Base-by-base conservation (phyloP, 169 alveolate species). In the Plasmodium adleri region DNA sequence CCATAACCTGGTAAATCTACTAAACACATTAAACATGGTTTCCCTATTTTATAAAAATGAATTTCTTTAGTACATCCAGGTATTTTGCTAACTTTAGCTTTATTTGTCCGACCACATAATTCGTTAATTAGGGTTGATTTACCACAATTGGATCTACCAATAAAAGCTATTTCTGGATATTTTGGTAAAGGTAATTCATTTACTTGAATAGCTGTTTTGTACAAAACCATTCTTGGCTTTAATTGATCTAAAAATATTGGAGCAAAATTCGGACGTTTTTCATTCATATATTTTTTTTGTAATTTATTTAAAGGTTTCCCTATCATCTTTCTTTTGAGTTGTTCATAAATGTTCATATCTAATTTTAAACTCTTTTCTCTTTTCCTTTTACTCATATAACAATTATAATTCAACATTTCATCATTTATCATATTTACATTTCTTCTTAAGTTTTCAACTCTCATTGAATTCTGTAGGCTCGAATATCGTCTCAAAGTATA, bases 1-100 rank as follows among this genome's bases (percentile, higher is more conserved):
- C 95, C 94, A 66, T 93, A 94, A n/a, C 95, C 96, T 50, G 96
- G 96, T 78, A 94, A 72, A 88, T 94, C 96, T 4, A 94, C 96
- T 56, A 94, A 64, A 86, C 94, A 88, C 49, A 94, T 63, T 54
- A 78, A 90, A 22, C 95, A 90, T 13, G 96, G 96, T 24, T 92
- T 71, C 1, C 95, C 96, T 62, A 94, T 95, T 88, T 93, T 85
- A 60, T 92, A 94, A 76, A 94, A 94, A 90, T 92, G 93, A 28
- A 94, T 50, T 73, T 92, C 76, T 63, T 93, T 85, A 8, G 96
- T 94, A 56, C 93, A 92, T 60, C 96, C 96, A 8, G 96, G 96
- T n/a, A 88, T 22, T 49, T 68, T 72, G 52, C 92, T 75, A 49
- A 90, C 93, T 47, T 90, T 78, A 12, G 94, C 93, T 8, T 90